Conservation (phyloP, 1,284 basidiomycete genomes). For the Gomphus bonarii region DNA sequence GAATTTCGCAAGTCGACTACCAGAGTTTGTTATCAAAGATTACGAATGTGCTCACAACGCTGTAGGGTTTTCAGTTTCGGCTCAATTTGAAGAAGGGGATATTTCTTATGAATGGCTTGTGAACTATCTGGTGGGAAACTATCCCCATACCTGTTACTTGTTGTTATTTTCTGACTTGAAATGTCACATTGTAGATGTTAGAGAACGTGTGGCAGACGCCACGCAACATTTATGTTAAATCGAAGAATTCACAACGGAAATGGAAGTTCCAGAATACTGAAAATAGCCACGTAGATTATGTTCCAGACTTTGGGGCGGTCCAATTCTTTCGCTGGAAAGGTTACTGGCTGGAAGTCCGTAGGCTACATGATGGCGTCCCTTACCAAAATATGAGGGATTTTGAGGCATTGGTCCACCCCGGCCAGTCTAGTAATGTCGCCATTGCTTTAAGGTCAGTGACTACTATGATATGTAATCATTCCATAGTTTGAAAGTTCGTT, state of each 20-base stretch:
- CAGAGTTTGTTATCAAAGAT: not conserved
- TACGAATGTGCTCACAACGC: not conserved
- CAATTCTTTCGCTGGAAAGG: slow-evolving; percentile 40
- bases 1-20: not conserved
- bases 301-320: slow-evolving; percentile 33
- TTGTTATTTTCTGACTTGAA: not conserved
- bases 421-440: not conserved
- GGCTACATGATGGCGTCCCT: not conserved
- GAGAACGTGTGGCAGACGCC: slow-evolving; percentile 38
- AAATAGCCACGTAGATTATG: slow-evolving; percentile 29
- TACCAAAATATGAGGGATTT: not conserved
- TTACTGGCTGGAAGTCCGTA: slow-evolving; percentile 34
- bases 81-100: not conserved
- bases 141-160: not conserved
- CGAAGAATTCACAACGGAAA: slow-evolving; percentile 32
- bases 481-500: not conserved
- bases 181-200: slow-evolving; percentile 26
- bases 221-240: slow-evolving; percentile 33
- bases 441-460: not conserved
- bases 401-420: not conserved
- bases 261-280: slow-evolving; percentile 23
- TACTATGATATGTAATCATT: not conserved
- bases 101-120: slow-evolving; percentile 38
- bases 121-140: slow-evolving; percentile 29
- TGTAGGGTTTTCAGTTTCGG: not conserved